Evolutionary conservation across 139 green algal genomes (phyloP), one percentile per base, ranked within the genome.

Genomic region (Desmodesmus armatus): DNA sequence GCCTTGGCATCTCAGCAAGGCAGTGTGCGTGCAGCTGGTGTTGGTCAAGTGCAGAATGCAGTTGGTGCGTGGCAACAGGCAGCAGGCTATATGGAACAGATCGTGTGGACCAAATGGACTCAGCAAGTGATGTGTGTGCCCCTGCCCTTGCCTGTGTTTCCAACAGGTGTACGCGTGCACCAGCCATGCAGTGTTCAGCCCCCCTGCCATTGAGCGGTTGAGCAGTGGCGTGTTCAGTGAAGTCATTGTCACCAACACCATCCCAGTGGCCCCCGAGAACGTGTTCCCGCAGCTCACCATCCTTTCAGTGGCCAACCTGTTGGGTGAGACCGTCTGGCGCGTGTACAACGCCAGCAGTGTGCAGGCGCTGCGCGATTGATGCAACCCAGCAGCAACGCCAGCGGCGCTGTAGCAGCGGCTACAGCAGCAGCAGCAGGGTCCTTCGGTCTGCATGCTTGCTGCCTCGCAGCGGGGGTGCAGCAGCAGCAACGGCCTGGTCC

Each of bases 211-310:
- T 1, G 95, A 99, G 90, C 93, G 97, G 4, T 92, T 99, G 3
- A 94, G 87, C 60, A 93, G 86, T 43, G 97, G 96, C 40, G 94
- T 97, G 19, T 99, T 99, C 87, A 89, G 93, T 51, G 95, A 99
- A 91, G 97, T 99, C 25, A 99, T 99, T 33, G 97, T 99, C 11
- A 98, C 97, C 58, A 99, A 99, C 93, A 98, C 96, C 74, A 99
- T 99, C 83, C 95, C 97, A 3, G 84, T 98, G 19, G 17, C 88
- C 0, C 67, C 70, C 15, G 70, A 81, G n/a, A 88, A 95, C 44
- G 84, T 95, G 49, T 99, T 99, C 90, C 94, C 95, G 31, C 94
- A 98, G 91, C 93, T 99, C n/a, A 99, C 98, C 40, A 95, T 99
- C 39, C 88, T 99, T 23, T 95, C 84, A 35, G 96, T 99, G 43